Base-by-base conservation (phyloP, 345 rosid species). In the Salix suchowensis region DNA sequence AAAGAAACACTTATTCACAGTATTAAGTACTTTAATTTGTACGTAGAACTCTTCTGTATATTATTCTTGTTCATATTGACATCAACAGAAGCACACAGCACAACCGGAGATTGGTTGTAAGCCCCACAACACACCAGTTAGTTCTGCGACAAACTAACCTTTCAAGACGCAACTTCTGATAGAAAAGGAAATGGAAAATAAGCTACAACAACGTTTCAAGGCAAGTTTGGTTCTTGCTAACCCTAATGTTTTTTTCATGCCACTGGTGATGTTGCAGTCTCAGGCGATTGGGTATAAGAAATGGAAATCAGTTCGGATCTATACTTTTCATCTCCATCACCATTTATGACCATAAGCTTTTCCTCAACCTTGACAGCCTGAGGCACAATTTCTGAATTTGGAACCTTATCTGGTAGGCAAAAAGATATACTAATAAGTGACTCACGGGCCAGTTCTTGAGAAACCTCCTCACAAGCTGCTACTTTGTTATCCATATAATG, bases 271-370 rank as follows among this genome's bases (percentile, higher is more conserved):
- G 21, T 16, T 40, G 70, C 26, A 34, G 32, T 1, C 18, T 80
- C 83, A 24, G 75, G 70, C 24, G 83, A 79, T 2, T 62, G 46
- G 4, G 55, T 23, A 62, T 76, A 73, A 19, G 87, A 81, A 48
- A 84, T 81, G 16, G 87, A 81, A 60, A 84, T 84, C 52, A 84
- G 76, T 72, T 77, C 83, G n/a, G 83, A 79, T 70, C 83, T 79
- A 73, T 70, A 79, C 80, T 79, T 78, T 4, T 84, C 85, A 21
- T 44, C 72, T 30, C 42, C 79, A 21, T 81, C 79, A 10, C 23
- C 44, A 32, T 70, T 69, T 21, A 7, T 68, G 19, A 44, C 76
- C 3, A 44, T 30, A 65, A 58, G 44, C 30, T 37, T n/a, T 24
- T 71, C 62, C 46, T 50, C 78, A 39, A 48, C 60, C 5, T 68